Conservation (phyloP, 495 filamentous ascomycete genomes). For the Aspergillus conjunctus region DNA sequence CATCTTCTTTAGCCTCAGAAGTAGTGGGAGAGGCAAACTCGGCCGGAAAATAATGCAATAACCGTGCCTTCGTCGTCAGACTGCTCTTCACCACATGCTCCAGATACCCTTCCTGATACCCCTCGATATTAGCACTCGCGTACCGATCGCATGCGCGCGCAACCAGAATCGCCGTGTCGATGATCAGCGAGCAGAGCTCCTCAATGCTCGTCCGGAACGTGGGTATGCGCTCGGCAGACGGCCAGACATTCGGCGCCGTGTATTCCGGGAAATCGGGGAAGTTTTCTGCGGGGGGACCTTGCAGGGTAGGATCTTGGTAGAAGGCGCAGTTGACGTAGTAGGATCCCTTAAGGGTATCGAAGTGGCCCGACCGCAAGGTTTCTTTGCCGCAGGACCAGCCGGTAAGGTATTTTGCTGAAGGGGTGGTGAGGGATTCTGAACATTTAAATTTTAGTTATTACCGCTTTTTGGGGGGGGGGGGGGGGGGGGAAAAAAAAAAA, state of each 20-base stretch:
- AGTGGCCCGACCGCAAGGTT: constrained; percentile 84
- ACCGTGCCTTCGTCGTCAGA: constrained; percentile 84
- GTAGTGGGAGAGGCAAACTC: constrained; percentile 30
- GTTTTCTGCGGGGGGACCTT: constrained; percentile 60
- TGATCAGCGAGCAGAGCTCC: constrained; percentile 78
- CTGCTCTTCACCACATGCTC: constrained; percentile 84
- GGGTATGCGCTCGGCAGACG: constrained; percentile 61
- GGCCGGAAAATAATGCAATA: constrained; percentile 86
- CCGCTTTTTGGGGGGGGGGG: neutral
- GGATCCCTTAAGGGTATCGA: constrained; percentile 92
- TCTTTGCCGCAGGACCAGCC: constrained; percentile 90
- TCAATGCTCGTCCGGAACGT: constrained; percentile 73
- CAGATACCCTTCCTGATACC: constrained; percentile 75
- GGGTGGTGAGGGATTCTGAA: constrained; percentile 48
- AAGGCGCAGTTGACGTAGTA: constrained; percentile 98
- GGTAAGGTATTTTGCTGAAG: constrained; percentile 58
- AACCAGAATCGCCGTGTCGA: constrained; percentile 85
- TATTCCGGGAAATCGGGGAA: constrained; percentile 65
- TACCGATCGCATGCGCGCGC: constrained; percentile 86
- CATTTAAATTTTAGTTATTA: constrained; percentile 7
- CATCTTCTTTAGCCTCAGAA: constrained; percentile 41
- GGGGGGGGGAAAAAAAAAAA: neutral
- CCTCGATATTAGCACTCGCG: constrained; percentile 72
- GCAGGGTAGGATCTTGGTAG: constrained; percentile 68
- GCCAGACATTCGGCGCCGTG: constrained; percentile 84